Base-by-base conservation (phyloP, 441 rosid species). In the Euphorbia schlechtendalii region DNA sequence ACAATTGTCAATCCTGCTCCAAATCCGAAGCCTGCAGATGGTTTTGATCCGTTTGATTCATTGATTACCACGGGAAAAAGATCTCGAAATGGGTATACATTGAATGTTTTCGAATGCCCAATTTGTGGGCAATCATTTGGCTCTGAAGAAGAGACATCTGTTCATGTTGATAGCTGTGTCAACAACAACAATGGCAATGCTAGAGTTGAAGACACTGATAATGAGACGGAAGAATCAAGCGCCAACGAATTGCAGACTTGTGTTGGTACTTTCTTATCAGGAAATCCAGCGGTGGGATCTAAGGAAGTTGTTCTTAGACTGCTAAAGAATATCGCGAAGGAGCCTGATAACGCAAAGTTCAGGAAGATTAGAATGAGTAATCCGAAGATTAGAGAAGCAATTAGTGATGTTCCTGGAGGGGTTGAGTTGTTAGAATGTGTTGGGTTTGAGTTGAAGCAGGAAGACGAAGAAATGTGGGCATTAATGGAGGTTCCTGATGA, bases 281-380 rank as follows among this genome's bases (percentile, higher is more conserved):
- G 79, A 56, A 92, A 82, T 62, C 86, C 87, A 0, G 68, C 70
- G 0, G 92, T 84, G 71, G 83, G 82, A 24, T 82, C 90, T 0
- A 28, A 81, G 43, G 95, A 84, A 64, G 84, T 88, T 53, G 70
- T 92, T 73, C 82, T 80, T 67, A 85, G 84, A 68, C 55, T 92
- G 86, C 55, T 90, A 61, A 81, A 80, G 67, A 92, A 92, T 70
- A 75, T 90, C 59, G 89, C 80, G 7, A 84, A 75, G 81, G 98
- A 92, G 53, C 97, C 95, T 0, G 92, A 77, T 72, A 92, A 84
- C 71, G 83, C 71, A 0, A 92, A 90, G 80, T 92, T 88, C 69
- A 78, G 98, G 85, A 88, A 69, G 80, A 69, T 92, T 73, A 70
- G 97, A 61, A 75, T 90, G 96, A 78, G 89, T 1, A 92, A 92